These are phyloP conservation scores for Backusella macrospora DNA, from an alignment of 192 early-diverging fungal species.

Conservation along the genomic window DNA sequence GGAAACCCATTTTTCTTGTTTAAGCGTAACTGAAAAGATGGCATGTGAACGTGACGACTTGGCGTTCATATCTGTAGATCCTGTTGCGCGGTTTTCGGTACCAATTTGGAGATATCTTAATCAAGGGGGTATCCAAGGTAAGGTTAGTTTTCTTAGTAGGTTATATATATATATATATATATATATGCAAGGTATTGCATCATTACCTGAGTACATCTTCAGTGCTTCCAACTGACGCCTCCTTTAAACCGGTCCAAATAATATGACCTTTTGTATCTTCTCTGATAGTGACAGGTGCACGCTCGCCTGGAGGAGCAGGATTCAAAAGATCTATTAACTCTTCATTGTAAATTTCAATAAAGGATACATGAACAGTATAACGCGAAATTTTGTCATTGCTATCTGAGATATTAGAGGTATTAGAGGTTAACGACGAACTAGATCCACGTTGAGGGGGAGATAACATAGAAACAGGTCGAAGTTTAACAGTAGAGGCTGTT, in stretches of 20 bases:
- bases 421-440: not conserved
- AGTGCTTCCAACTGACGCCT: conserved; percentile 67
- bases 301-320: conserved; percentile 55
- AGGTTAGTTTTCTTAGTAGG: conserved; percentile 13
- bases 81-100: conserved; percentile 80
- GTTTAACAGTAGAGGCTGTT: conserved; percentile 11
- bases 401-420: not conserved
- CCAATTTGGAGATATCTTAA: conserved; percentile 66
- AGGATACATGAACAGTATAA: conserved; percentile 73
- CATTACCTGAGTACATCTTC: conserved; percentile 72
- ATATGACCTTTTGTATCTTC: conserved; percentile 90
- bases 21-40: conserved; percentile 90
- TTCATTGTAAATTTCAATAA: conserved; percentile 97
- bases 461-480: conserved; percentile 24
- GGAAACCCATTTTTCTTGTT: conserved; percentile 68
- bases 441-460: conserved; percentile 12
- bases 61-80: conserved; percentile 97
- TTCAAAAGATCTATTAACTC: conserved; percentile 93
- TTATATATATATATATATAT: not conserved
- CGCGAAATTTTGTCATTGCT: conserved; percentile 20
- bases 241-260: conserved; percentile 78
- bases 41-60: conserved; percentile 95
- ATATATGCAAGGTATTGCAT: conserved; percentile 8
- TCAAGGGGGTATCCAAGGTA: not conserved
- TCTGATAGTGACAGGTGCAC: conserved; percentile 71